Evolutionary conservation across 2,329 filamentous ascomycete species (phyloP), one percentile per base, ranked within the genome.

Genomic region (Emmonsiellopsis sp.): DNA sequence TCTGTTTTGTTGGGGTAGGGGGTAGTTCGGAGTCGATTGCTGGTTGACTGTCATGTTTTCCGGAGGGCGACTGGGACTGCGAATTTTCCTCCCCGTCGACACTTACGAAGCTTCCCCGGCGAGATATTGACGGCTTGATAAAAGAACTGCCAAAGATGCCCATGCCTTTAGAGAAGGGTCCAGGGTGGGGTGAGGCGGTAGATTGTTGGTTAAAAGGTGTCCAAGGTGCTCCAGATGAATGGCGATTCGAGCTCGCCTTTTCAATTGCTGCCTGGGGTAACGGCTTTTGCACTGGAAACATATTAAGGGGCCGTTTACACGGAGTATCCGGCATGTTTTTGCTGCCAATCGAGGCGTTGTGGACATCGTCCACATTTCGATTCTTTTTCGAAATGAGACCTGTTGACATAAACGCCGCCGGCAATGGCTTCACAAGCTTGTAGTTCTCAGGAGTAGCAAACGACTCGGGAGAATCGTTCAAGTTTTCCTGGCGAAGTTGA

Each of bases 301-400:
- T 73, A 60, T 82, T 84, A 4, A 78, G 75, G 51, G 86, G 84
- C 65, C 93, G 90, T 74, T 97, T 98, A 71, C 93, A 97, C 1
- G 93, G 93, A 1, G 93, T 98, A 65, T 97, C 93, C 0, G 93
- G 92, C 77, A 95, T 91, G 33, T 81, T 79, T 65, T 85, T 83
- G 69, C 78, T 79, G 27, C 74, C 75, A 39, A 74, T 69, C 51
- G 68, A 57, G n/a, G 37, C 53, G 44, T 54, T 70, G 59, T 73
- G 71, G 64, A 74, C 71, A 50, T 88, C 80, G 60, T 96, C 88
- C 0, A 85, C 81, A 66, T 88, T 85, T 54, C 88, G 85, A 64
- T 93, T 94, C 69, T 94, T 88, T 73, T 98, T 98, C 9, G 93
- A 96, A 52, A 98, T 86, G 32, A 98, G 75, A 1, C 92, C 91